Evolutionary conservation across 768 basidiomycete species (phyloP).

Genomic region (Kwoniella mangroviensis): DNA sequence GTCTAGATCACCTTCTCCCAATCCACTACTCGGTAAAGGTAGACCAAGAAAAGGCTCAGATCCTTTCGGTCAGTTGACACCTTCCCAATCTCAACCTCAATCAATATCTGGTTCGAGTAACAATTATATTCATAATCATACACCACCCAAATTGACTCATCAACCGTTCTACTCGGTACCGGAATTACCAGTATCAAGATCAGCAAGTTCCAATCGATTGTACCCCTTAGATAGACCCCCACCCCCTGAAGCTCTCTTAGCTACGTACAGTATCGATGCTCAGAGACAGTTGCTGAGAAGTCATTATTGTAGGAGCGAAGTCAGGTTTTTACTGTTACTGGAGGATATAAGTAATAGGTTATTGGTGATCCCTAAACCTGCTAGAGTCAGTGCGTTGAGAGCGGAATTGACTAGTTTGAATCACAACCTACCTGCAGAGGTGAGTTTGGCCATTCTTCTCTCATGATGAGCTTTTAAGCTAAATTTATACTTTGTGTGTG

Average conservation of each 20-base stretch:
- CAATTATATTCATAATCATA: background rate
- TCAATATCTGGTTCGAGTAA: conserved; percentile 14
- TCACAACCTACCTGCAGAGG: conserved; percentile 95
- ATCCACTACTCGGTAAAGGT: conserved; percentile 5
- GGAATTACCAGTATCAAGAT: conserved; percentile 36
- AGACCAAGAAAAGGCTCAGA: conserved; percentile 39
- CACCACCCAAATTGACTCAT: conserved; percentile 26
- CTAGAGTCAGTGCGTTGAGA: conserved; percentile 91
- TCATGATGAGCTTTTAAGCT: no score
- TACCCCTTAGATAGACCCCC: conserved; percentile 45
- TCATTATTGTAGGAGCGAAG: conserved; percentile 90
- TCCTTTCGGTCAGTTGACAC: conserved; percentile 38
- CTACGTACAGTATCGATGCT: conserved; percentile 69
- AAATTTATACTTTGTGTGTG: background rate
- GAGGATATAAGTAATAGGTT: conserved; percentile 92
- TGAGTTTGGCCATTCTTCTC: conserved; percentile 54
- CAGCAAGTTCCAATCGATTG: conserved; percentile 25
- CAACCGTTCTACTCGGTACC: conserved; percentile 52
- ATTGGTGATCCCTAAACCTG: conserved; percentile 87
- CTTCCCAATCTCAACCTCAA: conserved; percentile 5
- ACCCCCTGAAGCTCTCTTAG: conserved; percentile 63
- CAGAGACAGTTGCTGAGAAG: conserved; percentile 77
- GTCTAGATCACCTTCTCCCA: conserved; percentile 19
- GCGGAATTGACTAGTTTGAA: conserved; percentile 95
- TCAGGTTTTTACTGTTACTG: conserved; percentile 82